Percentiles rank a stretch among this genome's conserved stretches.
These are phyloP conservation scores for Vigna hirtella DNA, from an alignment of 306 rosid genomes.

Conservation along the genomic window DNA sequence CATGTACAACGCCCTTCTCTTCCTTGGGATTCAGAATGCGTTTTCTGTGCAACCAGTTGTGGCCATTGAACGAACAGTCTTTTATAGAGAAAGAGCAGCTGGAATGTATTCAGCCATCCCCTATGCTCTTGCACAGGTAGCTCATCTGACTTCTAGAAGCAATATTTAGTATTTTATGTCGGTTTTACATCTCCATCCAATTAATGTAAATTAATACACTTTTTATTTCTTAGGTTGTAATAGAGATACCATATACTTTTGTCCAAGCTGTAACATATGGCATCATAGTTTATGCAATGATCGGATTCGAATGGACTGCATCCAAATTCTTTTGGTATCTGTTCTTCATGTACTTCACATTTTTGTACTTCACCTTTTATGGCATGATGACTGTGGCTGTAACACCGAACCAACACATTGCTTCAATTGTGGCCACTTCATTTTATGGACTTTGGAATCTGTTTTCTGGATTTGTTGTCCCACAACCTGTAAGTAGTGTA, in stretches of 20 bases:
- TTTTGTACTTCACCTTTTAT: conserved; percentile 68
- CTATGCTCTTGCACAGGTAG: conserved; percentile 72
- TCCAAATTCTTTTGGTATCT: conserved; percentile 72
- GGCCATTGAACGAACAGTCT: conserved; percentile 71
- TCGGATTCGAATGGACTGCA: conserved; percentile 64
- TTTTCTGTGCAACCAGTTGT: conserved; percentile 74
- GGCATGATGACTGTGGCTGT: conserved; percentile 82
- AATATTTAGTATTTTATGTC: neutral
- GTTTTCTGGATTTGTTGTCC: conserved; percentile 74
- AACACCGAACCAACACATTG: conserved; percentile 71
- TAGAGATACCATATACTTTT: conserved; percentile 75
- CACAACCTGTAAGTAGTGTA: conserved; percentile 55
- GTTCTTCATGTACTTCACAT: conserved; percentile 69
- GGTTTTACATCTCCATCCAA: neutral
- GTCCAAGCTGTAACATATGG: conserved; percentile 59
- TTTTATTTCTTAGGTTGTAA: conserved; percentile 55
- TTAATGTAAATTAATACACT: neutral
- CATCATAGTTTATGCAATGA: conserved; percentile 65
- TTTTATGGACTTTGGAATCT: conserved; percentile 72
- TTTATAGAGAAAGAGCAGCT: conserved; percentile 78
- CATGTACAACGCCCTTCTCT: conserved; percentile 65
- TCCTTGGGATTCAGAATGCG: conserved; percentile 72
- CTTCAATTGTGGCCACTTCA: conserved; percentile 57
- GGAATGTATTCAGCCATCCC: conserved; percentile 79
- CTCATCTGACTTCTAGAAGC: neutral